Evolutionary conservation across 352 stramenopile genomes (phyloP), one percentile per base, ranked within the genome.

Genomic region (Pythium chondricola): DNA sequence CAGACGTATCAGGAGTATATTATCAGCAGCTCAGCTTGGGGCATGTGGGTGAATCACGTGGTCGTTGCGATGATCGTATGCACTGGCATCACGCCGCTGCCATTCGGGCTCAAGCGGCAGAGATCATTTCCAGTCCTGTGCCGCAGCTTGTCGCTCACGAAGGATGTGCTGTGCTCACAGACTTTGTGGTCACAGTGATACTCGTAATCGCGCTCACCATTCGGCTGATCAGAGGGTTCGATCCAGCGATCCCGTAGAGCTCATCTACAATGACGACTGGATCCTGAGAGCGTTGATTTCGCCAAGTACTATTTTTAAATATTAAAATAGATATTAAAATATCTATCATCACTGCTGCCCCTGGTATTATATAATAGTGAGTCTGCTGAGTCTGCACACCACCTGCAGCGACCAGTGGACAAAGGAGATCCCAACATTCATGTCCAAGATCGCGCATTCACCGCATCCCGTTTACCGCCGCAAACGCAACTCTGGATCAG

Each of bases 201-300:
- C 26, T 21, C 11, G 29, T 53, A 1, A 33, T 36, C 8, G 17
- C 45, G 17, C 9, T 27, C 1, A 31, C 45, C 11, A 31, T 53
- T 16, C 7, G 44, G 35, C 46, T 21, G 3, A 27, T 53, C 25
- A 6, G 38, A 2, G 14, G 3, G 4, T 53, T 46, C 26, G 25
- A 53, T 16, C 4, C 35, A 6, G n/a, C 31, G 16, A 24, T 17
- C 38, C 48, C 1, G 20, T 26, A 17, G 9, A 48, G 25, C 48
- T 56, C 1, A 43, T 43, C 16, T 43, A 38, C 17, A 29, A 56
- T 27, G 48, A 56, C 14, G 13, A 26, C 4, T 55, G 48, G 48
- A 38, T 41, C 21, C 41, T 31, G 3, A 46, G 16, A 9, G 37
- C 48, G 2, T 36, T 55, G 17, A 10, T 13, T 20, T 8, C 48